Evolutionary conservation across 306 rosid genomes (phyloP), one percentile per base, ranked within the genome.

Genomic region (Sechiopsis laciniata): DNA sequence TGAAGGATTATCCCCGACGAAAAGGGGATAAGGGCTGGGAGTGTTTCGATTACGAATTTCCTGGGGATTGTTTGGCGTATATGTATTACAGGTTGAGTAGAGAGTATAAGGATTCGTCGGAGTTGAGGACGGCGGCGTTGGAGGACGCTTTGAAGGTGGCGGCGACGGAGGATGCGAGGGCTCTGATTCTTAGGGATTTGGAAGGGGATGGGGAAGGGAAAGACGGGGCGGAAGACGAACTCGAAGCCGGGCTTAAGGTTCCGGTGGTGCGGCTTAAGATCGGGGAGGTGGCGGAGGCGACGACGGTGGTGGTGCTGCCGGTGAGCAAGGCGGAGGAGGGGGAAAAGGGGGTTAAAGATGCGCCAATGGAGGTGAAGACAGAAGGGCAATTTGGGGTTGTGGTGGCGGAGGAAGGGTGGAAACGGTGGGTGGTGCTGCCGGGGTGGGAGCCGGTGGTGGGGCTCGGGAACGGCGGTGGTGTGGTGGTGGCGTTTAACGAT

Each of bases 251-350:
- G 12, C 78, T 78, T 42, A 72, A 17, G 59, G 96, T 94, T 73
- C 95, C 95, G 8, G 96, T 94, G 46, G 98, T 94, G 79, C 84
- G 98, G 82, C 8, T 90, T 87, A 82, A 79, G 83, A 77, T 79
- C 6, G 98, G 98, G 3, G 98, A 94, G 81, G 96, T 89, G 45
- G 96, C 92, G n/a, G 96, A 84, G 75, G 87, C 96, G 0, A 85
- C 52, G 13, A 64, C 78, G 0, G 98, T 94, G 72, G 84, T 82
- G 21, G 82, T 89, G 8, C 50, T 94, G 52, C 98, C 98, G 0
- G 98, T 94, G 26, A 84, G 89, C 54, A 84, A 71, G 46, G 88
- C 84, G 20, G 87, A 84, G 75, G 89, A 80, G 50, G 76, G 82
- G 5, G 91, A 51, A 15, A 77, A 22, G 60, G 88, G 75, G 76